Conservation (phyloP, 2,329 filamentous ascomycete species). For the Fusarium bactridioides region DNA sequence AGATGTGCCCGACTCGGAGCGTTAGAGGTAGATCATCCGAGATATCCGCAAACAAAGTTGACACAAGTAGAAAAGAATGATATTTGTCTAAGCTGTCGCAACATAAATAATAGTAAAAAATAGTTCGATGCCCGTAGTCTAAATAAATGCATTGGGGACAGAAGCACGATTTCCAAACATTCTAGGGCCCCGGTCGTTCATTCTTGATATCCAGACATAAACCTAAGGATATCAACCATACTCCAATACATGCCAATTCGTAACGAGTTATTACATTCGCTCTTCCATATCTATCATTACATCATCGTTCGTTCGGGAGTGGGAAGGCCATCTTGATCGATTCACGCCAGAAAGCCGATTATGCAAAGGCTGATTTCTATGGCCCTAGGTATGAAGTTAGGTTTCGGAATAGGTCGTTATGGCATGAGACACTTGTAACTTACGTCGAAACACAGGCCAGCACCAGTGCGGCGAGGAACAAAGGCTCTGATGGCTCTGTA, state of each 20-base stretch:
- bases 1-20: fast-evolving
- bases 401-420: fast-evolving
- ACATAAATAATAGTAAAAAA: too few species aligned
- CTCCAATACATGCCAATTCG: not conserved
- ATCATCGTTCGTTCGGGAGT: not conserved
- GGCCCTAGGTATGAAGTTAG: not conserved
- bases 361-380: not conserved
- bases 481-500: not conserved
- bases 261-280: not conserved
- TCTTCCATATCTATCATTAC: fast-evolving
- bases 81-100: too few species aligned
- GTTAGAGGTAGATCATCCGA: not conserved
- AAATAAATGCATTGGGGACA: not conserved
- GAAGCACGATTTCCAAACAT: too few species aligned
- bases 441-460: not conserved
- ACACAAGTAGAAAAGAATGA: not conserved
- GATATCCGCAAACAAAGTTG: not conserved
- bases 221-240: not conserved
- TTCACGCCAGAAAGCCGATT: not conserved
- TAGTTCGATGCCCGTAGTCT: not conserved
- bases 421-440: fast-evolving
- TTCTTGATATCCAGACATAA: not conserved
- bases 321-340: too few species aligned
- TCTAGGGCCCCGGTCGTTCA: too few species aligned
- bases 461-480: not conserved